phyloP scores from a whole-genome alignment of 1,284 basidiomycete species.

The Sporisorium scitamineum region DNA sequence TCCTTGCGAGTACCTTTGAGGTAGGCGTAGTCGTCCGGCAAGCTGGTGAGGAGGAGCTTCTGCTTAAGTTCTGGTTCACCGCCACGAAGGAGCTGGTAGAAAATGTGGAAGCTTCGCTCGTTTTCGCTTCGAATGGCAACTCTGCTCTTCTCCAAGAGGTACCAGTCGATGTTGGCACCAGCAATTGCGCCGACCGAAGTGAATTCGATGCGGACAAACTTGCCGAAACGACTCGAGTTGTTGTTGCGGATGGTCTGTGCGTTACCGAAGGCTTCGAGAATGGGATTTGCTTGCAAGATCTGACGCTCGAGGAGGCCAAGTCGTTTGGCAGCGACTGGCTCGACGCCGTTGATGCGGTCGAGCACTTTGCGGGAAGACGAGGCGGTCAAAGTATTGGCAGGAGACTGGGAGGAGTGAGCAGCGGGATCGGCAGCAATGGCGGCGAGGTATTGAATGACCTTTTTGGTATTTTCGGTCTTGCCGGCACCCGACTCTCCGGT shows the following conservation, averaged over 20 bases:
- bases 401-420: conserved; percentile 33
- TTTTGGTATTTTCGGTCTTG: conserved; percentile 99
- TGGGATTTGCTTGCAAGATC: conserved; percentile 97
- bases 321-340: conserved; percentile 54
- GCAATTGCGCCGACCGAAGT: conserved; percentile 93
- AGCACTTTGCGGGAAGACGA: conserved; percentile 57
- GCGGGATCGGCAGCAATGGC: conserved; percentile 81
- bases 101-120: conserved; percentile 95
- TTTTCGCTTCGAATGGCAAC: conserved; percentile 73
- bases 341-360: conserved; percentile 59
- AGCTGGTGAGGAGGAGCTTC: conserved; percentile 78
- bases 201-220: conserved; percentile 97
- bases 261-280: conserved; percentile 97
- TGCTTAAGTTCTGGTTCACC: conserved; percentile 70
- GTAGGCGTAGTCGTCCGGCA: conserved; percentile 87
- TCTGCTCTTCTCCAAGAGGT: conserved; percentile 95
- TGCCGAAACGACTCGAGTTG: conserved; percentile 96
- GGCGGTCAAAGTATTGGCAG: conserved; percentile 46
- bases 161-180: conserved; percentile 99
- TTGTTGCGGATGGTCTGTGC: conserved; percentile 99
- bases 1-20: conserved; percentile 88
- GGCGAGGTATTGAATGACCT: conserved; percentile 98
- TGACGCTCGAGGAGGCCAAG: conserved; percentile 93
- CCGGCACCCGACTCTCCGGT: conserved; percentile 99
- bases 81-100: conserved; percentile 81